Conservation (phyloP, 163 green algal genomes). For the Chlamydomonas reinhardtii region DNA sequence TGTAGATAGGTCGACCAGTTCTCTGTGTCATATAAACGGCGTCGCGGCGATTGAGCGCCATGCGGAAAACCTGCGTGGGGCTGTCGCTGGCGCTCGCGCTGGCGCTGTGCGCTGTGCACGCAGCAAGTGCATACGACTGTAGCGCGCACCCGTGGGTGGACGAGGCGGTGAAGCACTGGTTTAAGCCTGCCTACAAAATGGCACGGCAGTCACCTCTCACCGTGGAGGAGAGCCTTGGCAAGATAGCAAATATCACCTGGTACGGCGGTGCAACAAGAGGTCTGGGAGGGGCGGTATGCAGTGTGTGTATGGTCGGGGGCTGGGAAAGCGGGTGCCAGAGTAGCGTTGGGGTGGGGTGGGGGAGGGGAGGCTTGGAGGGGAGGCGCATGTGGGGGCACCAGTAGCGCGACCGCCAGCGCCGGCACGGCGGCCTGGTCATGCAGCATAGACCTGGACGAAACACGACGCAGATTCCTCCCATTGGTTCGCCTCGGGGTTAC, state of each 20-base stretch:
- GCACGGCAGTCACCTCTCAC: neutral
- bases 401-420: too few species aligned
- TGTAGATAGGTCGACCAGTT: too few species aligned
- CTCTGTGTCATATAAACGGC: too few species aligned
- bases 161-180: conserved; percentile 22
- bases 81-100: neutral
- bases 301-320: neutral
- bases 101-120: neutral
- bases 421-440: too few species aligned
- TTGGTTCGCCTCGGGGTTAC: too few species aligned
- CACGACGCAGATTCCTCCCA: too few species aligned
- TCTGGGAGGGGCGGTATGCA: neutral
- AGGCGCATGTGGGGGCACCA: too few species aligned
- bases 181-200: conserved; percentile 3
- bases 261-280: neutral
- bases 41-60: too few species aligned
- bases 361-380: too few species aligned
- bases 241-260: conserved; percentile 27
- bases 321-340: neutral
- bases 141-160: conserved; percentile 41
- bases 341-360: too few species aligned
- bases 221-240: conserved; percentile 15
- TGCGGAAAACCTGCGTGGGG: too few species aligned
- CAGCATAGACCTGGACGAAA: too few species aligned
- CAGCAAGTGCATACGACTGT: conserved; percentile 9